phyloP scores from a whole-genome alignment of 2,329 filamentous ascomycete genomes.

The Hymenoscyphus albidus region DNA sequence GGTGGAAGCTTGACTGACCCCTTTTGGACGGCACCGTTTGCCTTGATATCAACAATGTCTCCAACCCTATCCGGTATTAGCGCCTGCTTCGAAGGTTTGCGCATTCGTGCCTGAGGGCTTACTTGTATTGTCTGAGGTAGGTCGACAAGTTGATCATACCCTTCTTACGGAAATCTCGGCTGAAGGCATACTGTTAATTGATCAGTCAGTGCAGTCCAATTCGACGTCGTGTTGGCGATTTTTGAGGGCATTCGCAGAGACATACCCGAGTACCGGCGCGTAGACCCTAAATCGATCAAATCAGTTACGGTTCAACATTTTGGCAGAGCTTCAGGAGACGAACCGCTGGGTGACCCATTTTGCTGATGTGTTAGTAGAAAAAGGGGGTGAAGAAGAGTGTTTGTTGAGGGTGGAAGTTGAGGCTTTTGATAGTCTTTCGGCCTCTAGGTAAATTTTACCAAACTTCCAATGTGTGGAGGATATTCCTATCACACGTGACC shows the following conservation, averaged over 20 bases:
- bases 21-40: slow-evolving; percentile 98
- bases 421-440: slow-evolving; percentile 1
- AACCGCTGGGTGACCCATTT: slow-evolving; percentile 61
- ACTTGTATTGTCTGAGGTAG: slow-evolving; percentile 93
- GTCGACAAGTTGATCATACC: slow-evolving; percentile 90
- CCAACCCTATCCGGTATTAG: slow-evolving; percentile 62
- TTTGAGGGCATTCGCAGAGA: slow-evolving; percentile 29
- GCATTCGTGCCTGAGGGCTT: slow-evolving; percentile 35
- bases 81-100: background rate
- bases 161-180: slow-evolving; percentile 89
- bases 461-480: background rate
- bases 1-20: slow-evolving; percentile 58
- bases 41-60: slow-evolving; percentile 98
- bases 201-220: slow-evolving; percentile 16
- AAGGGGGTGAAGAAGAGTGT: slow-evolving; percentile 21
- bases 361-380: slow-evolving; percentile 29
- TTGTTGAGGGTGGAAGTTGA: slow-evolving; percentile 9
- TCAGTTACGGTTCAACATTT: background rate
- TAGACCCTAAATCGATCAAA: slow-evolving; percentile 52
- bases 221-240: background rate
- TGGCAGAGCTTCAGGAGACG: background rate
- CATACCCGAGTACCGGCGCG: slow-evolving; percentile 79
- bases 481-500: background rate
- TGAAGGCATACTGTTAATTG: slow-evolving; percentile 74
- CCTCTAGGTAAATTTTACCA: background rate